Percentiles rank a stretch among this genome's conserved stretches.
phyloP scores from a whole-genome alignment of 345 rosid species.

The Laguncularia racemosa region DNA sequence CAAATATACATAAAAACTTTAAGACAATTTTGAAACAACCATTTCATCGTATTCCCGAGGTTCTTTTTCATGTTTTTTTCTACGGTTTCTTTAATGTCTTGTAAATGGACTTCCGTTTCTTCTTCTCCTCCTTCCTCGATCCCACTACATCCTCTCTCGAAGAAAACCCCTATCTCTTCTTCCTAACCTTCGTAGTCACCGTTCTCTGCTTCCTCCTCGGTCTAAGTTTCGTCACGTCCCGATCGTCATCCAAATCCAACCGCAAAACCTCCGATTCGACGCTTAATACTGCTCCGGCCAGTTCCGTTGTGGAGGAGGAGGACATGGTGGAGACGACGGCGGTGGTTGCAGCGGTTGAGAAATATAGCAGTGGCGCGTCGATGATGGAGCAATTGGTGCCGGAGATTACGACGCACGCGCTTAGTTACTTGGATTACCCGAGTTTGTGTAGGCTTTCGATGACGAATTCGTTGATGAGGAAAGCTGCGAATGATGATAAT shows the following conservation, averaged over 20 bases:
- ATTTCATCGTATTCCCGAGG: slow-evolving; percentile 6
- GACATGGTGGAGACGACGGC: slow-evolving; percentile 10
- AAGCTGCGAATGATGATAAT: slow-evolving; percentile 96
- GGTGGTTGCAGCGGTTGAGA: slow-evolving; percentile 31
- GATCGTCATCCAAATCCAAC: slow-evolving; percentile 26
- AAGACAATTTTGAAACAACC: too few relatives aligned
- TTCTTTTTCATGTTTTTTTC: slow-evolving; percentile 27
- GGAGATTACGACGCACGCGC: slow-evolving; percentile 96
- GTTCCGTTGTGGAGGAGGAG: neutral
- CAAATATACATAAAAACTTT: too few relatives aligned
- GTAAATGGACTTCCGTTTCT: slow-evolving; percentile 45
- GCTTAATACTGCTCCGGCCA: neutral
- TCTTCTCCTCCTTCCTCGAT: slow-evolving; percentile 23
- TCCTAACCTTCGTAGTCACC: slow-evolving; percentile 45
- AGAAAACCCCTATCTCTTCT: neutral
- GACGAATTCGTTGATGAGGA: slow-evolving; percentile 98
- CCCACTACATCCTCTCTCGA: slow-evolving; percentile 7
- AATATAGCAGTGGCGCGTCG: slow-evolving; percentile 59
- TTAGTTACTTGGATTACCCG: slow-evolving; percentile 93
- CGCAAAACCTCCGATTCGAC: slow-evolving; percentile 6
- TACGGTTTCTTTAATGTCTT: slow-evolving; percentile 45
- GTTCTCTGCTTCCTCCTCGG: slow-evolving; percentile 32
- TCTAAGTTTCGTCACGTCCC: slow-evolving; percentile 29
- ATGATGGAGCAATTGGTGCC: slow-evolving; percentile 99
- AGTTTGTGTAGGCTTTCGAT: slow-evolving; percentile 91